Evolutionary conservation across 2,329 filamentous ascomycete species (phyloP), one percentile per base, ranked within the genome.

Genomic region (Botryotinia narcissicola): DNA sequence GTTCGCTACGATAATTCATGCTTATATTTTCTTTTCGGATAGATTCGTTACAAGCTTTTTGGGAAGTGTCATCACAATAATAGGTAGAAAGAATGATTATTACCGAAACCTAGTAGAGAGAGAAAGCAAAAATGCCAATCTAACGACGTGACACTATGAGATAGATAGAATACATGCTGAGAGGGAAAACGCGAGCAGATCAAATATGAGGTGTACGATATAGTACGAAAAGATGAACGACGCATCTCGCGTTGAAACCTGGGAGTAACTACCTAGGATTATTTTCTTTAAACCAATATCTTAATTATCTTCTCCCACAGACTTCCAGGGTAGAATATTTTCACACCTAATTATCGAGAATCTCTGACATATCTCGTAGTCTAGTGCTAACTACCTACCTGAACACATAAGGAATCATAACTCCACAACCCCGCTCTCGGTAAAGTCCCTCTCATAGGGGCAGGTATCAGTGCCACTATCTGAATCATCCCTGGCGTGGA

Each of bases 31-130:
- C 18, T 77, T 80, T 25, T 85, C 84, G 74, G 85, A 86, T 37
- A 87, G 75, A 6, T 87, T 80, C 1, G 86, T 84, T 64, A 88
- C 77, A 57, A 87, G 82, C 1, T 76, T 88, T 76, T 88, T 86
- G 0, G 87, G 86, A 1, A 88, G 79, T 0, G 86, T 88, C 0
- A 86, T 88, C 8, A 85, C 86, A 75, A 89, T 81, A 0, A 37
- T 37, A 35, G 35, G 35, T 35, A 35, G 86, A 83, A 54, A 88
- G 79, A 35, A 87, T 77, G 0, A 84, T 83, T 25, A 87, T 78
- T 14, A 86, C 84, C 70, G 83, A 44, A 87, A 78, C 0, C 84
- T 82, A 63, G 82, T 82, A 10, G 86, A 87, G 1, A 87, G 78
- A 16, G 80, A 76, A 18, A 87, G 80, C 22, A 79, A 79, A 22